These are phyloP conservation scores for Alopecurus myosuroides DNA, from an alignment of 176 grass and related monocot species.

Conservation along the genomic window DNA sequence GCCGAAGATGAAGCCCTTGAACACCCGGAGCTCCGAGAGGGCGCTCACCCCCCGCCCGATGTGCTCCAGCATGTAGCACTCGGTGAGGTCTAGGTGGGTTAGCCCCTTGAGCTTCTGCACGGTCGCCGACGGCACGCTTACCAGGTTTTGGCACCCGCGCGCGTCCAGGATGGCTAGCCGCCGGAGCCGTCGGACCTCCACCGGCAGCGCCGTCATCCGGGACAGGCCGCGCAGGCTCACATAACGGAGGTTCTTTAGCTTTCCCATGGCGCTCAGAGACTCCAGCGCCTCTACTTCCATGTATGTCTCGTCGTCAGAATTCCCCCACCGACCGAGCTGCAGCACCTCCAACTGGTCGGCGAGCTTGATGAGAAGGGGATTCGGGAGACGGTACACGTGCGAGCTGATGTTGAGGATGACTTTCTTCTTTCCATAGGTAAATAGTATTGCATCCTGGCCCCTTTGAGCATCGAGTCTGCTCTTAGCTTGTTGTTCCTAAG, in stretches of 20 bases:
- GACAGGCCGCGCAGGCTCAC: conserved; percentile 37
- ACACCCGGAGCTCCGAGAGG: conserved; percentile 19
- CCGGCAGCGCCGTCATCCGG: conserved; percentile 20
- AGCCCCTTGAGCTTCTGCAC: neutral
- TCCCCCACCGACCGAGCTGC: conserved; percentile 24
- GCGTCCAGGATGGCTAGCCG: conserved; percentile 25
- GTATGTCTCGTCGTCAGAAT: conserved; percentile 9
- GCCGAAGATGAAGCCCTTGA: conserved; percentile 40
- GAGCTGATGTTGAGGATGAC: conserved; percentile 29
- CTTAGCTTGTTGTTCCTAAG: neutral
- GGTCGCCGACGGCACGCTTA: neutral
- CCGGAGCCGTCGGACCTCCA: neutral
- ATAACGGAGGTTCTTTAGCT: conserved; percentile 24
- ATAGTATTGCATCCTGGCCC: neutral
- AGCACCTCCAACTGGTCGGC: neutral
- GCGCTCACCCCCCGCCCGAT: neutral
- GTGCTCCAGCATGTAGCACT: conserved; percentile 53
- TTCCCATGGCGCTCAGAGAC: neutral
- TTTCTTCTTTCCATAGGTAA: neutral
- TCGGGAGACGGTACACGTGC: conserved; percentile 25
- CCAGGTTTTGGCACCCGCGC: conserved; percentile 41
- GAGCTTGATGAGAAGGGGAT: neutral
- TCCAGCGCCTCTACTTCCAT: conserved; percentile 24
- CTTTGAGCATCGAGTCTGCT: neutral
- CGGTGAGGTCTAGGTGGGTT: conserved; percentile 41